Evolutionary conservation across 345 rosid species (phyloP), one percentile per base, ranked within the genome.

Genomic region (Syzygium oleosum): DNA sequence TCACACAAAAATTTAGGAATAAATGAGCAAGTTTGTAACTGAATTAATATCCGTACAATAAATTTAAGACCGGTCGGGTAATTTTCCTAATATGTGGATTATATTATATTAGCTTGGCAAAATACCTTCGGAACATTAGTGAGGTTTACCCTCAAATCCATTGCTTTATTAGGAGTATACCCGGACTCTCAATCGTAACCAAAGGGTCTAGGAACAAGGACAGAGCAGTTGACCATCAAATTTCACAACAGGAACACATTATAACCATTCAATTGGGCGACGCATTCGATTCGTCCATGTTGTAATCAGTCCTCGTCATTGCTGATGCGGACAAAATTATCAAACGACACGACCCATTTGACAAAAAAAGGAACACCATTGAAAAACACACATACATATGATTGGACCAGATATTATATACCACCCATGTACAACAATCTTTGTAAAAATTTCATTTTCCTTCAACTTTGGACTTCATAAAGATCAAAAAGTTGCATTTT

Each of bases 11-110:
- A 17, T n/a, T 61, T 7, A 27, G 13, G 25, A 61, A 1, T 12
- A n/a, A 61, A 61, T 5, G 6, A 7, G 3, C 19, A 61, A 13
- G 4, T 13, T 61, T n/a, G 12, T 6, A 6, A n/a, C 7, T 61
- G 17, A 13, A 13, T 61, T 61, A 17, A 13, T 17, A n/a, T n/a
- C 0, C 6, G 14, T 16, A 17, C 0, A 22, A 68, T 19, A 68
- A 4, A 12, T 68, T 17, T 34, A 34, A 9, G 80, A 68, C 6
- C 2, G 21, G 5, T 17, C 17, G 21, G 25, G 7, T 10, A 17
- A 34, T 1, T 34, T 68, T 61, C 31, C 19, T 4, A 16, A 12
- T 7, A 61, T 13, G 38, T 14, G 73, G 73, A 61, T 14, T 61
- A 61, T n/a, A 14, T 14, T 1, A n/a, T 0, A 2, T 61, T 3